These are phyloP conservation scores for Ilyonectria mors-panacis DNA, from an alignment of 2,329 filamentous ascomycete genomes.

Conservation along the genomic window DNA sequence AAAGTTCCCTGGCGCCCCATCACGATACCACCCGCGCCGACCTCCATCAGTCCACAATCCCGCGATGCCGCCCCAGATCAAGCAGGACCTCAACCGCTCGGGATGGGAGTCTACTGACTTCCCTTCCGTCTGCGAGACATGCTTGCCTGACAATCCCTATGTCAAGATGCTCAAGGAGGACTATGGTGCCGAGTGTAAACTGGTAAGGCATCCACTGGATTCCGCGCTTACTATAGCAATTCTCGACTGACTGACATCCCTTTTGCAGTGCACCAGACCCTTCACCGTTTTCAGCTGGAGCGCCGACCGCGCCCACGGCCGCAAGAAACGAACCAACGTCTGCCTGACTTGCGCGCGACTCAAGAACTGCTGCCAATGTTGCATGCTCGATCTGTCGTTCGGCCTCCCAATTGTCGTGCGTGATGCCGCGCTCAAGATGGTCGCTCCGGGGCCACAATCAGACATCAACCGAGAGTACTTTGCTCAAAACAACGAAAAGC, in stretches of 20 bases:
- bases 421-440: slow-evolving; percentile 97
- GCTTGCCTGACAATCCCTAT: slow-evolving; percentile 95
- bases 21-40: slow-evolving; percentile 34
- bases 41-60: slow-evolving; percentile 38
- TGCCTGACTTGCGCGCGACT: slow-evolving; percentile 96
- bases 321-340: slow-evolving; percentile 94
- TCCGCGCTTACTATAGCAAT: slow-evolving; percentile 10
- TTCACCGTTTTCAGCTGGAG: slow-evolving; percentile 98
- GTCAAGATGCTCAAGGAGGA: slow-evolving; percentile 99
- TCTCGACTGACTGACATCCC: slow-evolving; percentile 21
- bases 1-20: slow-evolving; percentile 40
- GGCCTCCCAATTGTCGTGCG: slow-evolving; percentile 94
- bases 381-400: slow-evolving; percentile 98
- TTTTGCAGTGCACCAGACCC: slow-evolving; percentile 82
- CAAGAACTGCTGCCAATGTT: slow-evolving; percentile 99
- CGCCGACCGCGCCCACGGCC: slow-evolving; percentile 86
- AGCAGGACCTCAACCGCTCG: slow-evolving; percentile 94
- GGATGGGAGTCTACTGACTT: slow-evolving; percentile 97
- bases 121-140: slow-evolving; percentile 91
- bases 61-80: slow-evolving; percentile 89
- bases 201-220: slow-evolving; percentile 55
- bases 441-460: slow-evolving; percentile 91
- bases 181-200: slow-evolving; percentile 88
- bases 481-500: slow-evolving; percentile 95
- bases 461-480: slow-evolving; percentile 98